These are phyloP conservation scores for Pulveroboletus sp. DNA, from an alignment of 768 basidiomycete species.

Conservation along the genomic window DNA sequence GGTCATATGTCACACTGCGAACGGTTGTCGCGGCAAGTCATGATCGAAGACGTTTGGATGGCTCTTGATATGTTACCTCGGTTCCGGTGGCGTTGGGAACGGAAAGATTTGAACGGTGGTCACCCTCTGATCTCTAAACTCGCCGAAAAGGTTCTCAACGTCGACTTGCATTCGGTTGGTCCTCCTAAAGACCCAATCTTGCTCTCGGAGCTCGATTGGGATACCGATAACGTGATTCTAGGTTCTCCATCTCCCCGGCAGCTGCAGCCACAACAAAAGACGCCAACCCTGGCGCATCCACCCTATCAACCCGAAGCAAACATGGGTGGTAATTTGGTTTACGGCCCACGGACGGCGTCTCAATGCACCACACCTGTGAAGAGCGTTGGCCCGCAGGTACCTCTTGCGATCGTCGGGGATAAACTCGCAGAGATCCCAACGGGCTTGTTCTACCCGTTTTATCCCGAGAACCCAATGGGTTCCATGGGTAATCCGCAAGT, in stretches of 20 bases:
- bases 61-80: slow-evolving; percentile 85
- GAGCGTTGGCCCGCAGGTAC: slow-evolving; percentile 14
- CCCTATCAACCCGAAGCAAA: slow-evolving; percentile 32
- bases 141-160: slow-evolving; percentile 74
- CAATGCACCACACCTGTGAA: slow-evolving; percentile 32
- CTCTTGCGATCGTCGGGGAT: slow-evolving; percentile 23
- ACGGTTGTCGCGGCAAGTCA: slow-evolving; percentile 56
- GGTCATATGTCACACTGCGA: slow-evolving; percentile 81
- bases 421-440: slow-evolving; percentile 64
- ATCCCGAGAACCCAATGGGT: slow-evolving; percentile 48
- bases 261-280: slow-evolving; percentile 34
- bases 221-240: slow-evolving; percentile 34
- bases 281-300: slow-evolving; percentile 35
- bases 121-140: slow-evolving; percentile 83
- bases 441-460: slow-evolving; percentile 75
- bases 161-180: slow-evolving; percentile 58
- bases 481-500: slow-evolving; percentile 16
- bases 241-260: slow-evolving; percentile 24
- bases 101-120: slow-evolving; percentile 73
- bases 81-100: slow-evolving; percentile 90
- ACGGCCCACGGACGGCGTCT: slow-evolving; percentile 26
- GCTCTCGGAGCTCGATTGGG: slow-evolving; percentile 45
- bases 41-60: slow-evolving; percentile 80
- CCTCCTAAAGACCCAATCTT: slow-evolving; percentile 39
- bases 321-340: slow-evolving; percentile 18